These are phyloP conservation scores for Candida odintsovae DNA, from an alignment of 805 yeast species.

Conservation along the genomic window DNA sequence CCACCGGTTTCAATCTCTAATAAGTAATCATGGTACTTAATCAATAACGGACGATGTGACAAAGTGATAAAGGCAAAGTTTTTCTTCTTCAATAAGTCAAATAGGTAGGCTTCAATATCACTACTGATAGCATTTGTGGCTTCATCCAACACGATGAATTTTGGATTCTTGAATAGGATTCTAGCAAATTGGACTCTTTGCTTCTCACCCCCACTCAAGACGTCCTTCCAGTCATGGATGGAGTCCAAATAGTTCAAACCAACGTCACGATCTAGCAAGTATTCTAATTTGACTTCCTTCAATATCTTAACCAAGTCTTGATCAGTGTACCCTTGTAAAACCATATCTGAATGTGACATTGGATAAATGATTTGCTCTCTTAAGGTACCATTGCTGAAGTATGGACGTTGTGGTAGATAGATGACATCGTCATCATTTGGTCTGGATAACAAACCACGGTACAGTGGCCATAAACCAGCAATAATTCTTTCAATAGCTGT, in stretches of 20 bases:
- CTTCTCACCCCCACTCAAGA: slow-evolving; percentile 94
- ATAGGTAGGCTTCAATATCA: slow-evolving; percentile 83
- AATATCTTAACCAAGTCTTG: slow-evolving; percentile 60
- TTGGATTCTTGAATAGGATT: slow-evolving; percentile 71
- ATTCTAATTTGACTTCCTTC: slow-evolving; percentile 73
- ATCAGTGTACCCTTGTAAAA: slow-evolving; percentile 66
- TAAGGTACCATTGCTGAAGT: slow-evolving; percentile 75
- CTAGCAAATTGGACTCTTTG: slow-evolving; percentile 89
- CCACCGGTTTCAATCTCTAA: slow-evolving; percentile 60
- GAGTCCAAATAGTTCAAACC: slow-evolving; percentile 41
- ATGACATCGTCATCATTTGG: slow-evolving; percentile 67
- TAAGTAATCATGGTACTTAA: slow-evolving; percentile 77
- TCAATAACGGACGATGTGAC: slow-evolving; percentile 75
- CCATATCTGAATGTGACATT: slow-evolving; percentile 68
- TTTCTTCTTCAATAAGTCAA: slow-evolving; percentile 64
- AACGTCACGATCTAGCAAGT: slow-evolving; percentile 60
- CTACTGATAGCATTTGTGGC: slow-evolving; percentile 90
- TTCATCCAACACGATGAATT: slow-evolving; percentile 81
- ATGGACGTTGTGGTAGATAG: slow-evolving; percentile 82
- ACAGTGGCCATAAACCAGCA: slow-evolving; percentile 91
- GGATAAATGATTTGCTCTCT: slow-evolving; percentile 93
- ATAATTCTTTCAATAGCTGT: slow-evolving; percentile 78
- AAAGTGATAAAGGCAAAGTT: slow-evolving; percentile 76
- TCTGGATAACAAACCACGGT: slow-evolving; percentile 73
- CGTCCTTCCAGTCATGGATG: slow-evolving; percentile 75